These are phyloP conservation scores for Punica granatum DNA, from an alignment of 345 rosid genomes.

Conservation along the genomic window DNA sequence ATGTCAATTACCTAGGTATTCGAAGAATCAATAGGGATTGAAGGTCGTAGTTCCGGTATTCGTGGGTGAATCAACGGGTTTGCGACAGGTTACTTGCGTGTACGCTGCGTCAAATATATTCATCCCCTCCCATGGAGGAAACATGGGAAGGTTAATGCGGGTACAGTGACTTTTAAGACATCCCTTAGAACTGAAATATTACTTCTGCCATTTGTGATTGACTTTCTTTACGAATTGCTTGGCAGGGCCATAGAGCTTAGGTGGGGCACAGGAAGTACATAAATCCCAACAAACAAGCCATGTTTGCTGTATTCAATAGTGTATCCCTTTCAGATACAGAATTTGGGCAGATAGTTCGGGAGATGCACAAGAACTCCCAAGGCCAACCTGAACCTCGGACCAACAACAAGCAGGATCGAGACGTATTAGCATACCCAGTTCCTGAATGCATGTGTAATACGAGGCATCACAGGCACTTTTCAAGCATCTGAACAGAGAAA, in stretches of 20 bases:
- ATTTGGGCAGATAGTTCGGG: neutral
- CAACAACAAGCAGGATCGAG: neutral
- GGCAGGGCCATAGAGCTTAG: neutral
- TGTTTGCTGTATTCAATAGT: neutral
- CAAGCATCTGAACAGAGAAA: neutral
- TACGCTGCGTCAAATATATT: too few relatives aligned
- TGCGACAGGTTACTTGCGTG: too few relatives aligned
- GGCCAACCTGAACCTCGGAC: constrained; percentile 1
- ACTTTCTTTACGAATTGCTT: neutral
- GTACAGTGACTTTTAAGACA: constrained; percentile 11
- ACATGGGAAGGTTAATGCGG: constrained; percentile 74
- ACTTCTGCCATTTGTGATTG: neutral
- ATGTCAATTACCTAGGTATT: too few relatives aligned
- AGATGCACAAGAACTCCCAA: neutral
- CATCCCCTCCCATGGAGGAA: constrained; percentile 82
- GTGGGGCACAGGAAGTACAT: neutral
- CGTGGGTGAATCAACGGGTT: too few relatives aligned
- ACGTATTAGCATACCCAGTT: neutral
- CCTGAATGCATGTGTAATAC: neutral
- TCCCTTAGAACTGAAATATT: neutral
- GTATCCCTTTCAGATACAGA: neutral
- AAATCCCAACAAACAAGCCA: neutral
- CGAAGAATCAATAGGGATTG: too few relatives aligned
- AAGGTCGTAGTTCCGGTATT: too few relatives aligned
- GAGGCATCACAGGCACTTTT: neutral